Base-by-base conservation (phyloP, 805 yeast genomes). In the Hanseniaspora meyeri region DNA sequence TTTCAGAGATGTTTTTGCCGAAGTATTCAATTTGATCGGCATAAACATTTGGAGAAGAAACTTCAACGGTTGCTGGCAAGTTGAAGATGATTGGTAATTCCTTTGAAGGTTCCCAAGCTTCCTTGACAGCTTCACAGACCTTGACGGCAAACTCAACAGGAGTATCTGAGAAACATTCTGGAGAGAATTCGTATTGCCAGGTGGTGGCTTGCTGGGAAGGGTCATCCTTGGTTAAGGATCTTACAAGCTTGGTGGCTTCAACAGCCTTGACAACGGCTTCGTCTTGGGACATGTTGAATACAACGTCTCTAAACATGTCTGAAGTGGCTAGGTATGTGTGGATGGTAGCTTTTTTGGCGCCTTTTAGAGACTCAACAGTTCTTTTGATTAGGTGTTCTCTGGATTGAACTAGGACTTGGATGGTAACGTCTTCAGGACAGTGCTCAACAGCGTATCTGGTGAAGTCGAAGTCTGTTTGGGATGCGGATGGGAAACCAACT, bases 1-100 rank as follows among this genome's bases (percentile, higher is more conserved):
- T 77, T 65, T 84, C 87, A 52, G 80, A 66, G 55, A 84, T 83
- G 64, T 83, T 76, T 52, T 75, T 79, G 60, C 81, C 76, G 69
- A 84, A 84, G 64, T 82, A 84, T 69, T 84, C 91, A 61, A 84
- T 79, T 71, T 84, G 89, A 70, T 84, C 91, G 55, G 91, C 91
- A 63, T 84, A 84, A 46, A 81, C 76, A 68, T 84, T 81, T 60
- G 91, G 91, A 54, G 82, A 72, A 6, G 88, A 79, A 61, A 83
- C 83, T 71, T 84, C 91, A 32, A 84, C 89, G 29, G 91, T 84
- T 49, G 90, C 89, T 20, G 91, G 91, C 62, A 84, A 73, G 71
- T 84, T 84, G 74, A 84, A 84, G 62, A 84, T 82, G 61, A 84
- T 81, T 61, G 90, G 90, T 60, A 78, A 75, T 59, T 82, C 87